phyloP scores from a whole-genome alignment of 345 rosid genomes.

The Brassica rapa region DNA sequence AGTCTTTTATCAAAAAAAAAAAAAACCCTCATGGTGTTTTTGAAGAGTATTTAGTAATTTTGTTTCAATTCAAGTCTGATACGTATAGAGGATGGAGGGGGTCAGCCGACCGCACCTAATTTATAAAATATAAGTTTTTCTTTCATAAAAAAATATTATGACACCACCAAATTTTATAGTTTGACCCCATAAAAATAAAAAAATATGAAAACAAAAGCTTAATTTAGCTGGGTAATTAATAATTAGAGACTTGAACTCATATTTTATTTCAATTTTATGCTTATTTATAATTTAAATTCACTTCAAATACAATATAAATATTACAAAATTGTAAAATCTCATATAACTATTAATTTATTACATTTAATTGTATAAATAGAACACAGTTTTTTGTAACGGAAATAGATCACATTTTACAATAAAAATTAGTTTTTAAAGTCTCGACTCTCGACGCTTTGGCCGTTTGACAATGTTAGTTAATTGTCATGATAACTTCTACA shows the following conservation, averaged over 20 bases:
- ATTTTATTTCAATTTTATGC: background rate
- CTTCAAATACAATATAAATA: background rate
- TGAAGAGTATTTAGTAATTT: background rate
- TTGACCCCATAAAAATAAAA: background rate
- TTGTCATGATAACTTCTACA: conserved; percentile 13
- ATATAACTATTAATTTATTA: background rate
- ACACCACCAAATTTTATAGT: background rate
- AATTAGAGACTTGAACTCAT: background rate
- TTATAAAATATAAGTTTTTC: background rate
- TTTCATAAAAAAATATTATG: background rate
- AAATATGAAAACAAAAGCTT: background rate
- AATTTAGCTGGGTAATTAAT: background rate
- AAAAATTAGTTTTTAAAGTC: background rate
- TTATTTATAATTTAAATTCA: background rate
- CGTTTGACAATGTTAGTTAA: conserved; percentile 8
- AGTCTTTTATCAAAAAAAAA: too few species aligned
- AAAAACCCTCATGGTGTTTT: background rate
- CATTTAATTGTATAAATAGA: background rate
- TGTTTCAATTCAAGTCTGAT: background rate
- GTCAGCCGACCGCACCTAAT: background rate
- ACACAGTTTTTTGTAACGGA: too few species aligned
- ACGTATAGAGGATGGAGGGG: background rate
- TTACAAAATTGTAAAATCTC: background rate
- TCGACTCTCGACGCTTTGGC: background rate
- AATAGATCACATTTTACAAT: background rate